Conservation (phyloP, 169 alveolate species). For the Plasmodium relictum region DNA sequence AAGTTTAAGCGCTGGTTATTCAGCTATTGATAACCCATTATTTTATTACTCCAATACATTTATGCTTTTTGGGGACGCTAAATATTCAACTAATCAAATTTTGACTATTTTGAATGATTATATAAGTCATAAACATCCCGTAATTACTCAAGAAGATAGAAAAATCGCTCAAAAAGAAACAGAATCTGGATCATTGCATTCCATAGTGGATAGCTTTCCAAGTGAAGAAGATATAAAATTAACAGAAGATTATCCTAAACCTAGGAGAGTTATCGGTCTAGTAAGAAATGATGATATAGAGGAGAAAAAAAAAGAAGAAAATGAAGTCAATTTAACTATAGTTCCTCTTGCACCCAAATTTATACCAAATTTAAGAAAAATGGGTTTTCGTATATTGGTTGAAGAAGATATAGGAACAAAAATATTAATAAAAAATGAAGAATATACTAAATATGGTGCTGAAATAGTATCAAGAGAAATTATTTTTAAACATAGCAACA, state of each 20-base stretch:
- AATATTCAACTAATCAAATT: slow-evolving; percentile 84
- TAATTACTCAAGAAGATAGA: slow-evolving; percentile 18
- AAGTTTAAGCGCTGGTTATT: slow-evolving; percentile 95
- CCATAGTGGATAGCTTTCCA: slow-evolving; percentile 33
- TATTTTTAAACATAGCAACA: slow-evolving; percentile 82
- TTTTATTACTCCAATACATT: slow-evolving; percentile 91
- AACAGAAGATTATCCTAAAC: slow-evolving; percentile 83
- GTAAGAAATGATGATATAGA: slow-evolving; percentile 70
- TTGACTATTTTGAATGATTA: slow-evolving; percentile 76
- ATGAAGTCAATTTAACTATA: slow-evolving; percentile 27
- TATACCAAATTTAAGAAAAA: slow-evolving; percentile 84
- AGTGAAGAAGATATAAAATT: slow-evolving; percentile 57
- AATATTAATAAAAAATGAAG: slow-evolving; percentile 87
- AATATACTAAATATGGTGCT: slow-evolving; percentile 80
- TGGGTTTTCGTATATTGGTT: slow-evolving; percentile 89
- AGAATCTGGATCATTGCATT: slow-evolving; percentile 41
- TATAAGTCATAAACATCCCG: slow-evolving; percentile 53
- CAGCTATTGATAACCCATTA: slow-evolving; percentile 95
- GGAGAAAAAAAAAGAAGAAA: not conserved
- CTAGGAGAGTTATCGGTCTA: slow-evolving; percentile 83
- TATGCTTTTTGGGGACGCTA: slow-evolving; percentile 94
- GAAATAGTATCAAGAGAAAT: slow-evolving; percentile 80
- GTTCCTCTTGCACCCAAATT: slow-evolving; percentile 91
- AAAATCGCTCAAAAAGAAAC: slow-evolving; percentile 29
- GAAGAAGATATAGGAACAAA: slow-evolving; percentile 90